Base-by-base conservation (phyloP, 108 stramenopile genomes). In the Nannochloropsis gaditana region DNA sequence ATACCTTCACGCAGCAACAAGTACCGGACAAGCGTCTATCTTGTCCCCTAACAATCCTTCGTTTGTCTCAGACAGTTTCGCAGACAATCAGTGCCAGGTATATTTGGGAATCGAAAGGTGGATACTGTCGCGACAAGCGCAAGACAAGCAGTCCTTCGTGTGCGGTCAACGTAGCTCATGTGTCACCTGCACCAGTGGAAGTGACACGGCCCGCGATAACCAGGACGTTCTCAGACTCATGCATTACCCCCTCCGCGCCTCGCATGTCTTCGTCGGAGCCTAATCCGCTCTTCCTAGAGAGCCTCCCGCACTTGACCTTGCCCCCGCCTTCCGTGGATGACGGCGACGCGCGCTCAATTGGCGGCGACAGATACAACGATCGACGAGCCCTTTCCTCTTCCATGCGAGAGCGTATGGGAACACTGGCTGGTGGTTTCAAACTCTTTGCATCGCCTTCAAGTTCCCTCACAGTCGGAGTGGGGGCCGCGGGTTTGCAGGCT, bases 201-300 rank as follows among this genome's bases (percentile, higher is more conserved):
- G 59, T 73, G 59, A n/a, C 31, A 31, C 59, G 59, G 59, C 19
- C 6, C 59, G 15, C 8, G 59, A n/a, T n/a, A 0, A 73, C n/a
- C 59, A 15, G 15, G n/a, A 73, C 4, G 59, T 3, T n/a, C 59
- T 73, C 59, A n/a, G 59, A 73, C n/a, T 73, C 59, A 73, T 73
- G 59, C 8, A 73, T 73, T 73, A 31, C 1, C 31, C 59, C 59
- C n/a, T n/a, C 19, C 59, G 59, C 59, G 19, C 59, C 59, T n/a
- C 59, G 59, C 59, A 73, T 73, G 59, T 73, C 59, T 73, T 73
- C 59, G 15, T 73, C 59, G 2, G 59, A 73, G 59, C 59, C 59
- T n/a, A 73, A 73, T n/a, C 59, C 59, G 15, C 59, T 73, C 59
- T 73, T 73, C 59, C n/a, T 73, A n/a, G 59, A 73, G n/a, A 73